A percentile compares a stretch with the other conserved stretches of the same genome.
phyloP scores from a whole-genome alignment of 805 yeast species.

The Spathaspora girioi region DNA sequence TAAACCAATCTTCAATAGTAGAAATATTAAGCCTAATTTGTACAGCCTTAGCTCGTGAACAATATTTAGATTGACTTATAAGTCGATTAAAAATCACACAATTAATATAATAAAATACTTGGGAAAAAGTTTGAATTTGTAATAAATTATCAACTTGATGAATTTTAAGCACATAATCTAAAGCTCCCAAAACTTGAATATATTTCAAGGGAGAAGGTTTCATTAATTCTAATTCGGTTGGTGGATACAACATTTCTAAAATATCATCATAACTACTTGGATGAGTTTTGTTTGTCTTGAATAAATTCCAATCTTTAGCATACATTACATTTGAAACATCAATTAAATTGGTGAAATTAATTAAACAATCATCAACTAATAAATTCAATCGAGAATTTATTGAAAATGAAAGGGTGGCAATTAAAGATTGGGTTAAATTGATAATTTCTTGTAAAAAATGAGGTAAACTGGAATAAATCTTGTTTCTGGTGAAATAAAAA shows the following conservation, averaged over 20 bases:
- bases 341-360: constrained; percentile 78
- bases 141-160: constrained; percentile 77
- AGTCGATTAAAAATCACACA: constrained; percentile 70
- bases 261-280: constrained; percentile 68
- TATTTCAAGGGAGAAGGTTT: constrained; percentile 86
- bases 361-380: constrained; percentile 60
- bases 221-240: constrained; percentile 72
- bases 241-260: constrained; percentile 76
- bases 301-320: constrained; percentile 62
- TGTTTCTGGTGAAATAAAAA: constrained; percentile 70
- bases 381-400: constrained; percentile 57
- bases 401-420: constrained; percentile 64
- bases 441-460: constrained; percentile 59
- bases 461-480: constrained; percentile 53
- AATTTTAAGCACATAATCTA: constrained; percentile 77
- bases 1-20: constrained; percentile 89
- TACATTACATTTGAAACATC: constrained; percentile 75
- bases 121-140: constrained; percentile 74
- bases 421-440: constrained; percentile 55
- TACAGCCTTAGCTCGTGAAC: constrained; percentile 80
- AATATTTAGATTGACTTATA: constrained; percentile 61
- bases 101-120: constrained; percentile 76
- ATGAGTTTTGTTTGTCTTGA: constrained; percentile 40
- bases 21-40: constrained; percentile 87
- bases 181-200: constrained; percentile 83